Percentiles rank a stretch among this genome's conserved stretches.
These are phyloP conservation scores for Tanacetum coccineum DNA, from an alignment of 129 eudicot species.

Conservation along the genomic window DNA sequence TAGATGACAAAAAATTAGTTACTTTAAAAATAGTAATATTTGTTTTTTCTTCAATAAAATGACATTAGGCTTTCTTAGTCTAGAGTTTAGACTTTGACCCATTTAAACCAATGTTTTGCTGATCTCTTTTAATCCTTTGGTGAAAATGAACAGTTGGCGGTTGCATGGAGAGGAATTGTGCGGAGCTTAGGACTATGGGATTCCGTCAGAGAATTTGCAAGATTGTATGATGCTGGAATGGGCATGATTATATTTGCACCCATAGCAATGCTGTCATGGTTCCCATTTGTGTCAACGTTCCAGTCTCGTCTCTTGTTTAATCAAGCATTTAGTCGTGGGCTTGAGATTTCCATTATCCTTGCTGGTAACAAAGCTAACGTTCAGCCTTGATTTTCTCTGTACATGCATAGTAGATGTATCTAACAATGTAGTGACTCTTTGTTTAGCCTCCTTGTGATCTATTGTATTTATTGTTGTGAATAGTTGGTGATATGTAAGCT, in stretches of 20 bases:
- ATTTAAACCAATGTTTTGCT: not conserved
- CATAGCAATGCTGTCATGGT: constrained; percentile 93
- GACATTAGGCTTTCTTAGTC: no score
- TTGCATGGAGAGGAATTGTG: constrained; percentile 66
- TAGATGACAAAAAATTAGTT: no score
- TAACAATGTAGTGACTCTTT: constrained; percentile 2
- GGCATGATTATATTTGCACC: constrained; percentile 92
- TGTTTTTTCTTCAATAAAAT: no score
- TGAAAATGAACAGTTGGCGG: constrained; percentile 55
- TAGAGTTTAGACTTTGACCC: not conserved
- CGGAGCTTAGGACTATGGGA: constrained; percentile 86
- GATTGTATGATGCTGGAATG: constrained; percentile 99
- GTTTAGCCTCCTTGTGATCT: constrained; percentile 5
- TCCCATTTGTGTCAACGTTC: constrained; percentile 92
- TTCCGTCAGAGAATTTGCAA: constrained; percentile 84
- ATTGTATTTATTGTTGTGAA: constrained; percentile 20
- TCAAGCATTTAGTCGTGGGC: constrained; percentile 98
- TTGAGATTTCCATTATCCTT: constrained; percentile 92
- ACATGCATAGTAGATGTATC: constrained; percentile 3
- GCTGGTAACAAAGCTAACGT: constrained; percentile 99
- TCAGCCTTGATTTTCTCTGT: constrained; percentile 29
- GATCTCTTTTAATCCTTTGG: not conserved
- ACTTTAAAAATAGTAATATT: no score
- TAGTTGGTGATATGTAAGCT: constrained; percentile 13
- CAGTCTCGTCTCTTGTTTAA: constrained; percentile 96